Base-by-base conservation (phyloP, 768 basidiomycete species). In the Pholiota microspora region DNA sequence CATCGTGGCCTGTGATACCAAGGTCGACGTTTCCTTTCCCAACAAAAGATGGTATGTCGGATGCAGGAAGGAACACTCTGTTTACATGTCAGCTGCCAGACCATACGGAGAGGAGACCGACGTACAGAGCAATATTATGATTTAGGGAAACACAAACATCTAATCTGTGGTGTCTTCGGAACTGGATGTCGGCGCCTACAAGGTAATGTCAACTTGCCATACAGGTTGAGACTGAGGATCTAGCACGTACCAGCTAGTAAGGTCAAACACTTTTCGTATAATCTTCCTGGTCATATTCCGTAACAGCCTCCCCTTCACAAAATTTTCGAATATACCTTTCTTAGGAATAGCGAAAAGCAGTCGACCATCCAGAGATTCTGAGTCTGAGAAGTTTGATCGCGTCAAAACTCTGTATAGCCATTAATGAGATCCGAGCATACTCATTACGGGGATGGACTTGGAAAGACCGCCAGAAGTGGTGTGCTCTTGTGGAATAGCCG, bases 1-100 rank as follows among this genome's bases (percentile, higher is more conserved):
- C 92, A 75, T 99, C 97, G 73, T 98, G 94, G 3, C 97, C 97
- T 7, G 97, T 98, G 63, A 99, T 97, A 5, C 97, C 97, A 40
- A 99, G 79, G 63, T 98, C 92, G 64, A 99, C 90, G 65, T 94
- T 89, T 46, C 97, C 97, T 68, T 96, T 94, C 38, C 94, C 97
- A 42, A 99, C 97, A 71, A 98, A 99, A 25, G 94, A 96, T 8
- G 97, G 95, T 59, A 99, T 99, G 66, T 99, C 97, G 4, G 89
- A 79, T 1, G 97, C 97, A 21, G 97, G 95, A 21, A 98, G 88
- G 73, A 99, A 98, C 21, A 99, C 89, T 6, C 96, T 98, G 68
- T 23, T 49, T 44, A 46, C 48, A 40, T 27, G 10, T 40, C 42
- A 24, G 25, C n/a, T 25, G 21, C n/a, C n/a, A 23, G 12, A 32